Evolutionary conservation across 2,329 filamentous ascomycete genomes (phyloP).

Genomic region (Penicillium aurantiogriseum): DNA sequence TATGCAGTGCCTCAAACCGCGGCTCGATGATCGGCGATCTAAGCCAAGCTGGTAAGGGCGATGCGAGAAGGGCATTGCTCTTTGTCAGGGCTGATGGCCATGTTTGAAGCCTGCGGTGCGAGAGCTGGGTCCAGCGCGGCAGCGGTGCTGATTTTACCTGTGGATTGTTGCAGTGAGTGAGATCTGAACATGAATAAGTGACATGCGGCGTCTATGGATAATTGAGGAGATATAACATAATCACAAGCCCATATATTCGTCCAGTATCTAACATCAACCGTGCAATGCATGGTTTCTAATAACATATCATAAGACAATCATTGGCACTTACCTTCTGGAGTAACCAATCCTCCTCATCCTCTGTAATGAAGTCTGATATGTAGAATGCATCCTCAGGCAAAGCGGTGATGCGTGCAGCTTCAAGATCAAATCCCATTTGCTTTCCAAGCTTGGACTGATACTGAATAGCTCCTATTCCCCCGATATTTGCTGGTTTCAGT

Average conservation of each 20-base stretch:
- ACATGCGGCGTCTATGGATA: not conserved
- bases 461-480: not conserved
- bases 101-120: slow-evolving; percentile 85
- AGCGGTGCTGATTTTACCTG: slow-evolving; percentile 60
- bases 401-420: slow-evolving; percentile 31
- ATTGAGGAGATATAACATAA: not conserved
- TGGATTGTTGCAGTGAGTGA: slow-evolving; percentile 4
- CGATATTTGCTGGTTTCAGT: not conserved
- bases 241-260: not conserved
- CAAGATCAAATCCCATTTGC: slow-evolving; percentile 24
- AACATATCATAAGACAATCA: not conserved
- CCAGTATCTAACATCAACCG: not conserved
- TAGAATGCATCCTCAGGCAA: slow-evolving; percentile 65
- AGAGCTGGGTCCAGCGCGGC: slow-evolving; percentile 80
- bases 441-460: not conserved
- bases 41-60: slow-evolving; percentile 72
- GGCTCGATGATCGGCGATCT: slow-evolving; percentile 62
- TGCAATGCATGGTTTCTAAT: not conserved
- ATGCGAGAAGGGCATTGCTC: slow-evolving; percentile 69
- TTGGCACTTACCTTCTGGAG: slow-evolving; percentile 62
- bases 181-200: not conserved
- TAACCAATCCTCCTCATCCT: slow-evolving; percentile 69
- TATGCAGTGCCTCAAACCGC: slow-evolving; percentile 49
- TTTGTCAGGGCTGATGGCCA: slow-evolving; percentile 81
- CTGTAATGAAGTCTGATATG: slow-evolving; percentile 77